Evolutionary conservation across 129 eudicot genomes (phyloP).

Genomic region (Smallanthus sonchifolius): DNA sequence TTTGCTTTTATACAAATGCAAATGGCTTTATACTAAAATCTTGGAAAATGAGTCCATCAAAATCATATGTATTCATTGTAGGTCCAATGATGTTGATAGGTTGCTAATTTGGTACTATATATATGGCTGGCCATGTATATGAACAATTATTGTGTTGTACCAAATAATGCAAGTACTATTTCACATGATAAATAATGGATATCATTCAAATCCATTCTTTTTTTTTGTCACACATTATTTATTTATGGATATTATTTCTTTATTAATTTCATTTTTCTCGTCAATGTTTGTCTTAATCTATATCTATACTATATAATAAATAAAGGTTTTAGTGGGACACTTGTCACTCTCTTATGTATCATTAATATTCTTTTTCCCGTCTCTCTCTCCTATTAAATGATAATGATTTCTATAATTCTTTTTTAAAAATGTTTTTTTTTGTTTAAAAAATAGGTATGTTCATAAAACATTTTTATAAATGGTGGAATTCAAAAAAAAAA

Average conservation of each 20-base stretch:
- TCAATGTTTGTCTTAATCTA: not conserved
- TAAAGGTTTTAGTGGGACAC: no score
- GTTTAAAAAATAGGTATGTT: no score
- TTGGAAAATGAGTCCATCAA: not conserved
- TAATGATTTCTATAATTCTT: no score
- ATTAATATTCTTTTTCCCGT: no score
- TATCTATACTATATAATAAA: no score
- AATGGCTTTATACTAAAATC: not conserved
- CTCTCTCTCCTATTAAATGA: no score
- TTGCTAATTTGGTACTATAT: not conserved
- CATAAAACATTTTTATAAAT: no score
- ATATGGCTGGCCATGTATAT: conserved; percentile 3
- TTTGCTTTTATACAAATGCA: not conserved
- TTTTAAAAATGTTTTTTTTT: no score
- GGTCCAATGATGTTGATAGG: conserved; percentile 23
- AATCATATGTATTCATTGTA: not conserved
- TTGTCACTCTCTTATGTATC: no score
- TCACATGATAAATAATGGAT: conserved; percentile 18
- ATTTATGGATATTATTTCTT: conserved; percentile 6
- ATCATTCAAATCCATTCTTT: conserved; percentile 19
- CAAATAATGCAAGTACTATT: conserved; percentile 29
- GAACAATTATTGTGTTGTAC: conserved; percentile 27
- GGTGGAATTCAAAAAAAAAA: no score
- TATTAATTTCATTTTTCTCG: not conserved
- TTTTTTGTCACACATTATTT: conserved; percentile 23